Evolutionary conservation across 139 green algal genomes (phyloP).

Genomic region (Volvox africanus): DNA sequence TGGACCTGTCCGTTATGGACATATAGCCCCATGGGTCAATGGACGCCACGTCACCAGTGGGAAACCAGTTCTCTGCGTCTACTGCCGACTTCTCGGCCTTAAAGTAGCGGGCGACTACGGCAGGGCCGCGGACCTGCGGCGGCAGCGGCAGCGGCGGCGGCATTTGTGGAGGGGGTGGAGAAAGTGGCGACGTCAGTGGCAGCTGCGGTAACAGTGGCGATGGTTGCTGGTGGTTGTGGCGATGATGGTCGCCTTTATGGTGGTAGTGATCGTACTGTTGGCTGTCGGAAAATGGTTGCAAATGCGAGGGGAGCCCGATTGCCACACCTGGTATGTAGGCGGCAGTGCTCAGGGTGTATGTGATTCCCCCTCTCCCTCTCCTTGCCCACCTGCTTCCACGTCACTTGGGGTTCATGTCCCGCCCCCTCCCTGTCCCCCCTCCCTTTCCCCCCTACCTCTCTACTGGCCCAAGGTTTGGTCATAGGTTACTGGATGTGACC

Average conservation of each 20-base stretch:
- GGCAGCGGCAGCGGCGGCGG: too few species aligned
- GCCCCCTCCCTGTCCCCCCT: background rate
- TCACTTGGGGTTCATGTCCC: background rate
- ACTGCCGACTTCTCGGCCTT: slow-evolving; percentile 44
- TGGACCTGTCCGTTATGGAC: slow-evolving; percentile 80
- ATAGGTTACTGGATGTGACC: background rate
- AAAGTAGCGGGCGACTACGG: slow-evolving; percentile 74
- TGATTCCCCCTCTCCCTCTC: background rate
- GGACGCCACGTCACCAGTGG: slow-evolving; percentile 83
- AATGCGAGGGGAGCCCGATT: too few species aligned
- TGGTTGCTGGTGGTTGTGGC: too few species aligned
- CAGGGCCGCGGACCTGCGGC: slow-evolving; percentile 69
- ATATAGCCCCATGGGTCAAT: slow-evolving; percentile 82
- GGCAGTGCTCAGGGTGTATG: too few species aligned
- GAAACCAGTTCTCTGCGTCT: slow-evolving; percentile 73
- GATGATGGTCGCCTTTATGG: too few species aligned
- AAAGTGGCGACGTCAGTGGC: too few species aligned
- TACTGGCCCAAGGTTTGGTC: background rate
- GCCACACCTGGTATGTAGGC: too few species aligned
- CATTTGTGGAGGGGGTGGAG: too few species aligned
- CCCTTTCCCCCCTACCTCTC: slow-evolving; percentile 50
- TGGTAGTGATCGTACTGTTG: too few species aligned
- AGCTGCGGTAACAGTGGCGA: too few species aligned
- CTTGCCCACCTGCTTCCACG: background rate
- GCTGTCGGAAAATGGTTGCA: too few species aligned